Evolutionary conservation across 1,284 basidiomycete species (phyloP).

Genomic region (Caloboletus inedulis): DNA sequence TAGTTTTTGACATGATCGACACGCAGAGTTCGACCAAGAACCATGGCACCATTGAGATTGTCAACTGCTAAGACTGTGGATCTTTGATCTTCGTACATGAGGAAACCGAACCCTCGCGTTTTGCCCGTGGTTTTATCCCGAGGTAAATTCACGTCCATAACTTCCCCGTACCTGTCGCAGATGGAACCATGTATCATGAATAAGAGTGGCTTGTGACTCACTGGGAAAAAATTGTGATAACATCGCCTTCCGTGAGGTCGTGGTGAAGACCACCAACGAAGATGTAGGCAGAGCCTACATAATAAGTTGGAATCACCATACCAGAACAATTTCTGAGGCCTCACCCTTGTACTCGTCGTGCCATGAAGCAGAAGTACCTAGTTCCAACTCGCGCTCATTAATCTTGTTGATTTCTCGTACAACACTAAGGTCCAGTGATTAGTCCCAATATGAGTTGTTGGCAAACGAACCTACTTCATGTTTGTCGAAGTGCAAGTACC

Average conservation of each 20-base stretch:
- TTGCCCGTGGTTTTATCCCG: conserved; percentile 90
- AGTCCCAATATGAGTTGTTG: conserved; percentile 9
- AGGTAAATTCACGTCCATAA: conserved; percentile 93
- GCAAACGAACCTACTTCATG: conserved; percentile 62
- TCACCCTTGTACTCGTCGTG: conserved; percentile 92
- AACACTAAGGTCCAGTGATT: conserved; percentile 51
- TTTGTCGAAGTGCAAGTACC: conserved; percentile 23
- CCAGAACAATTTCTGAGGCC: conserved; percentile 14
- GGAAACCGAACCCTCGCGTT: conserved; percentile 88
- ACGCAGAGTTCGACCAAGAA: conserved; percentile 81
- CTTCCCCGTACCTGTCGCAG: conserved; percentile 79
- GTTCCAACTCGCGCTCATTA: conserved; percentile 88
- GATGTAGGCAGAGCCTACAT: conserved; percentile 88
- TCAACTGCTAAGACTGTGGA: conserved; percentile 96
- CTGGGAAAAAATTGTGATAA: conserved; percentile 98
- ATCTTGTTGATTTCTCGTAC: conserved; percentile 92
- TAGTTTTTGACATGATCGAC: conserved; percentile 94
- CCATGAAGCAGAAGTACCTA: conserved; percentile 82
- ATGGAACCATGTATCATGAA: conserved; percentile 2
- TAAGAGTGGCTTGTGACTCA: conserved; percentile 42
- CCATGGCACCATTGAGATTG: conserved; percentile 93
- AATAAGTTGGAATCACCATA: not conserved
- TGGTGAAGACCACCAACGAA: conserved; percentile 85
- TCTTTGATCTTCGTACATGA: conserved; percentile 99
- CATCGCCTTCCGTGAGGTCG: conserved; percentile 95